Evolutionary conservation across 352 stramenopile genomes (phyloP), one percentile per base, ranked within the genome.

Genomic region (Phytopythium sindhum): DNA sequence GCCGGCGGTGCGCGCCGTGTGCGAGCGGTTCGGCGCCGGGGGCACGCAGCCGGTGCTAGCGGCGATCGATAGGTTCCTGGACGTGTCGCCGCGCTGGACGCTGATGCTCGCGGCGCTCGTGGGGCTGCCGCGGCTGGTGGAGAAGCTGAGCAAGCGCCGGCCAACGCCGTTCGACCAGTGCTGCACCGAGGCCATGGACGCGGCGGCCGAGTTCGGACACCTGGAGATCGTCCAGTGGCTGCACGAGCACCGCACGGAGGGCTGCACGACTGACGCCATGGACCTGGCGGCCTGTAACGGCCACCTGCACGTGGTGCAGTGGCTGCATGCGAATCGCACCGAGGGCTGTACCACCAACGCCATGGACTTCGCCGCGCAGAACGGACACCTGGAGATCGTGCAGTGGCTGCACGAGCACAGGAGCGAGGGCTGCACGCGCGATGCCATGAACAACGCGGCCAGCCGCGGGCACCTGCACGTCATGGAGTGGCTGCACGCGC

Each of bases 201-300:
- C 78, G 37, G 78, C 81, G 4, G 78, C 81, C 42, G 81, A 88
- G 63, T 88, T 88, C 44, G 81, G 77, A 11, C 81, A 90, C 60
- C 53, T 88, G 11, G 48, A 78, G 1, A 68, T 93, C 4, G 76
- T 93, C 33, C 61, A 80, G 31, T 89, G 80, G 69, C 66, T 93
- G 51, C 76, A 88, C 47, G 21, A 41, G 4, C 65, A 88, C 62
- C 66, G 81, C 0, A 11, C 37, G 2, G 78, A 88, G 62, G 81
- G 81, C 44, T 90, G 81, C 66, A 83, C 74, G 28, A 88, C 74
- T n/a, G 81, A 88, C 57, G 81, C 78, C 0, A 88, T 90, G 77
- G 77, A 88, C 57, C 80, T 88, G 72, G 81, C 81, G 5, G 81
- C 81, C 8, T 63, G 63, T 26, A 86, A 86, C 57, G 81, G 81